Conservation (phyloP, 225 moss, liverwort and hornwort genomes). For the Physcomitrium patens region DNA sequence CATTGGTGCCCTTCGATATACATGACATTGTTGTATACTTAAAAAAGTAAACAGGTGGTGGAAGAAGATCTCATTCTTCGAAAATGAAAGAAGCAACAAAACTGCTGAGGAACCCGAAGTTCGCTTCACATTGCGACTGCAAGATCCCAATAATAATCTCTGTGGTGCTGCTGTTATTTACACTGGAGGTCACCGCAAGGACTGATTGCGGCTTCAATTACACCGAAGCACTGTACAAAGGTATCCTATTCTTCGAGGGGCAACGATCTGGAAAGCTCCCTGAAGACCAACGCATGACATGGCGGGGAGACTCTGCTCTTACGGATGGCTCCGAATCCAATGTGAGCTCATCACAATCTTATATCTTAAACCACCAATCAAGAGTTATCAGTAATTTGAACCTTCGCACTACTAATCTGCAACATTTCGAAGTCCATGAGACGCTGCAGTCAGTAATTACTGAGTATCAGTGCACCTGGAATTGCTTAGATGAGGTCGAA, state of each 20-base stretch:
- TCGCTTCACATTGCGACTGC: background rate
- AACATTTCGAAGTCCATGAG: no score
- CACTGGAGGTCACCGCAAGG: constrained; percentile 10
- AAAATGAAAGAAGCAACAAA: constrained; percentile 8
- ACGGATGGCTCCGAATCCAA: constrained; percentile 28
- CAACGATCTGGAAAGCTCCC: constrained; percentile 55
- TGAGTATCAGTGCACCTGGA: no score
- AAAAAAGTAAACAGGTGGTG: no score
- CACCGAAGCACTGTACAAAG: constrained; percentile 42
- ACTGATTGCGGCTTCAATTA: constrained; percentile 39
- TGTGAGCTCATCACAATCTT: constrained; percentile 32
- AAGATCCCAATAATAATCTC: background rate
- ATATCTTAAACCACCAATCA: background rate
- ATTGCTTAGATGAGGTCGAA: no score
- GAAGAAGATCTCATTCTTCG: background rate
- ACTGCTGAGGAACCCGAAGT: background rate
- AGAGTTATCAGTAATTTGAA: background rate
- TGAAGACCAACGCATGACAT: constrained; percentile 46
- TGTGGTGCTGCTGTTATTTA: constrained; percentile 24
- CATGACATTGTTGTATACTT: background rate
- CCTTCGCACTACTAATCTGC: background rate
- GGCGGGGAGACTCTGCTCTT: constrained; percentile 50
- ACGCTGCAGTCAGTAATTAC: no score
- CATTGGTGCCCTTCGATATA: background rate
- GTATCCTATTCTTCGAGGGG: constrained; percentile 51